phyloP scores from a whole-genome alignment of 441 rosid species.

The Syzygium syzygioides region DNA sequence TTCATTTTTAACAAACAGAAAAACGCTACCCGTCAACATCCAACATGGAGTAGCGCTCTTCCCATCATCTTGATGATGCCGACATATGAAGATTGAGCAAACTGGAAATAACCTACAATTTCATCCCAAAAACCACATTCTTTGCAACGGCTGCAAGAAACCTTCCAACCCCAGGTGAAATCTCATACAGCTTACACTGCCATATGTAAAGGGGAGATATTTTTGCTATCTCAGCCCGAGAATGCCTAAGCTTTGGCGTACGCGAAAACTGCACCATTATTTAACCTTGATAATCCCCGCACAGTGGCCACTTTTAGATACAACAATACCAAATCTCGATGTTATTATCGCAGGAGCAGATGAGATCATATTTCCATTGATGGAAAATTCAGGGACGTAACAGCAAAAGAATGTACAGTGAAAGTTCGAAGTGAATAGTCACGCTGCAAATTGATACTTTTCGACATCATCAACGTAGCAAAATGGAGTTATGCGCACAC shows the following conservation, averaged over 20 bases:
- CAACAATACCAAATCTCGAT: constrained; percentile 95
- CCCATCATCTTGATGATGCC: neutral
- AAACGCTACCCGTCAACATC: neutral
- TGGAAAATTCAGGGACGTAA: constrained; percentile 91
- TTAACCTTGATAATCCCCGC: constrained; percentile 70
- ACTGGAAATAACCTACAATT: constrained; percentile 52
- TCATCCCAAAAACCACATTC: constrained; percentile 72
- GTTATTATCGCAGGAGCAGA: constrained; percentile 82
- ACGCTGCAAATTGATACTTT: constrained; percentile 43
- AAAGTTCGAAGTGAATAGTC: constrained; percentile 69
- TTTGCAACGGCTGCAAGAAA: constrained; percentile 90
- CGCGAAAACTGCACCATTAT: neutral
- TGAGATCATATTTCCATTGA: constrained; percentile 76
- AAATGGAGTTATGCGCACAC: neutral
- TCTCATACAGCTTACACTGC: constrained; percentile 77
- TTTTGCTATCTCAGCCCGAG: neutral
- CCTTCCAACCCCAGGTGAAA: constrained; percentile 83
- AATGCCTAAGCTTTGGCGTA: neutral
- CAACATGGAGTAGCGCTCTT: neutral
- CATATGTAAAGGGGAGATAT: constrained; percentile 28
- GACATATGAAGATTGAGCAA: neutral
- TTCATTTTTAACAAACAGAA: neutral
- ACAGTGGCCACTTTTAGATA: constrained; percentile 68
- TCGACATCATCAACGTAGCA: neutral
- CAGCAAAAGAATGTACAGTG: constrained; percentile 69